Evolutionary conservation across 192 early-diverging fungal species (phyloP).

Genomic region (Cetraspora pellucida): DNA sequence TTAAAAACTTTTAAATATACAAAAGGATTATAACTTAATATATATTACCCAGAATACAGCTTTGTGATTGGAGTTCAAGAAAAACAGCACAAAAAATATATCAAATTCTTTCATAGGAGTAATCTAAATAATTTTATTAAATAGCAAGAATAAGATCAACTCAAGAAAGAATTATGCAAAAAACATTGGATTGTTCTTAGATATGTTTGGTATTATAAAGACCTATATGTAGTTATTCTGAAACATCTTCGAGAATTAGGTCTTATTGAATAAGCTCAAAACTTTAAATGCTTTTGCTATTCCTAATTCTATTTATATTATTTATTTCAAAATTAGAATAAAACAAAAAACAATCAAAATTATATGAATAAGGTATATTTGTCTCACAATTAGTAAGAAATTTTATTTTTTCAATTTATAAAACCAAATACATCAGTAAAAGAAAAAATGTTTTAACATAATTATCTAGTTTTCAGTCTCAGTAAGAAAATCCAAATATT

Average conservation of each 20-base stretch:
- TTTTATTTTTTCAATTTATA: slow-evolving; percentile 32
- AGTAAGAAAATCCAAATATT: not conserved
- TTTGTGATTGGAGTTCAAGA: not conserved
- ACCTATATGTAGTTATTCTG: not conserved
- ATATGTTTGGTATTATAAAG: not conserved
- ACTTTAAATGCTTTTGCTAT: slow-evolving; percentile 19
- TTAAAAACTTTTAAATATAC: not conserved
- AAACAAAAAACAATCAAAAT: not conserved
- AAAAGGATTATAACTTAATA: not conserved
- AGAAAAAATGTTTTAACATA: slow-evolving; percentile 5
- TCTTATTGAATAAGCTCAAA: slow-evolving; percentile 4
- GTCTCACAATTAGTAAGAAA: slow-evolving; percentile 24
- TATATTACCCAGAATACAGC: not conserved
- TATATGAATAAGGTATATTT: not conserved
- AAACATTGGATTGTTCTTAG: not conserved
- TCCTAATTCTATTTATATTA: not conserved
- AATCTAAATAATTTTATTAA: no score
- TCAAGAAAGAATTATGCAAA: no score
- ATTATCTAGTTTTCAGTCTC: not conserved
- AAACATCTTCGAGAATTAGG: not conserved
- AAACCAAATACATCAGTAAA: slow-evolving; percentile 14
- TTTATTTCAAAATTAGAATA: not conserved
- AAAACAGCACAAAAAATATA: not conserved
- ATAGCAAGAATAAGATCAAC: no score
- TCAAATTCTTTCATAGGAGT: not conserved